Base-by-base conservation (phyloP, 495 filamentous ascomycete species). In the Evernia prunastri region DNA sequence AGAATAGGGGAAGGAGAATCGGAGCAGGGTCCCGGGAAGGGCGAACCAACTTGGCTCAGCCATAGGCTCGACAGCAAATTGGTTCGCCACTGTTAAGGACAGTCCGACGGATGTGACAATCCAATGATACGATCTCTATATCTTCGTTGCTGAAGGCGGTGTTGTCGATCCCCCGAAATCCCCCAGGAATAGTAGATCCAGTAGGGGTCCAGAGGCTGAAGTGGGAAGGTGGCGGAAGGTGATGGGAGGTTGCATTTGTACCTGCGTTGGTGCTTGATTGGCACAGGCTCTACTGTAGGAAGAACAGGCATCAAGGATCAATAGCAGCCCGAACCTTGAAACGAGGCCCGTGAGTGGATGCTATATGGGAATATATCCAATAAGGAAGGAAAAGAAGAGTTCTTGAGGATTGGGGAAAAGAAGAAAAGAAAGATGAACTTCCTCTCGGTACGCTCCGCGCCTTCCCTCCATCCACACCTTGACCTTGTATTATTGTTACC, bases 371-470 rank as follows among this genome's bases (percentile, higher is more conserved):
- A 3, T 4, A 7, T 31, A 17, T 4, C 6, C 27, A 31, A 31
- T 9, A 7, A 6, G 49, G 29, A 33, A 33, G 11, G 29, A 20
- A 11, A 35, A 12, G 29, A 20, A 20, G 13, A 51, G 23, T 4
- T 29, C 51, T 15, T 33, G 51, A 33, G 13, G n/a, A n/a, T n/a
- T n/a, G n/a, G n/a, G n/a, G n/a, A 29, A 17, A 4, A 54, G 7
- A 18, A 18, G 7, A 18, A 43, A 20, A 20, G 13, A 7, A 11
- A 33, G 51, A 5, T 31, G 5, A 37, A 12, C 6, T 12, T 12
- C 36, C 12, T 51, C 13, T 54, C 51, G 51, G 51, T 54, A 33
- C 51, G 51, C 51, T 54, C 51, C 51, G 51, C 51, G 17, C 51
- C 49, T 53, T 54, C 29, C 7, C 51, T 33, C 29, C 51, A 20